A percentile compares a stretch with the other conserved stretches of the same genome.
Conservation (phyloP, 2,329 filamentous ascomycete genomes). For the Eutypella sp. region DNA sequence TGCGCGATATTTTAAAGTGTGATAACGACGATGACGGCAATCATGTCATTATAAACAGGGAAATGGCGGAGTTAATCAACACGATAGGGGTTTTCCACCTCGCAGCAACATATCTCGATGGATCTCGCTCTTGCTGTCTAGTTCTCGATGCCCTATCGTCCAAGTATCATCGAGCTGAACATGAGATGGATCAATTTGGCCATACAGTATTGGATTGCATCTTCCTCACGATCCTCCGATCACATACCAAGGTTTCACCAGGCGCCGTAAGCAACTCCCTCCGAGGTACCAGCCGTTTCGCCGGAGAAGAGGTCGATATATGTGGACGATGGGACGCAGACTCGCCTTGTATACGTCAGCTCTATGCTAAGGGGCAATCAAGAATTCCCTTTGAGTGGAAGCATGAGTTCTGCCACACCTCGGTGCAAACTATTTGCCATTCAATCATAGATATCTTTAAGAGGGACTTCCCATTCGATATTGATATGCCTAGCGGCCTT, state of each 20-base stretch:
- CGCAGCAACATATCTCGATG: slow-evolving; percentile 31
- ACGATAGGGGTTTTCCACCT: slow-evolving; percentile 30
- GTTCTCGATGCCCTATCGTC: slow-evolving; percentile 10
- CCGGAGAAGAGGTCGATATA: slow-evolving; percentile 35
- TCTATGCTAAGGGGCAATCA: slow-evolving; percentile 21
- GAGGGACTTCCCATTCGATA: neutral
- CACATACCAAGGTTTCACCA: slow-evolving; percentile 26
- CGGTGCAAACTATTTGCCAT: slow-evolving; percentile 33
- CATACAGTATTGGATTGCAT: slow-evolving; percentile 36
- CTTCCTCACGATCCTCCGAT: slow-evolving; percentile 31
- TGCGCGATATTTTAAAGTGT: neutral
- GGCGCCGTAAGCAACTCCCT: slow-evolving; percentile 23
- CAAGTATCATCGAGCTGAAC: neutral
- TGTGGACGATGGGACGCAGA: slow-evolving; percentile 40
- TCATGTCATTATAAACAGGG: too few species aligned
- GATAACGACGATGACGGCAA: too few species aligned
- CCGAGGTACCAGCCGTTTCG: slow-evolving; percentile 20
- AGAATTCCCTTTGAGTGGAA: slow-evolving; percentile 34
- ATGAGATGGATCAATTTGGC: slow-evolving; percentile 19
- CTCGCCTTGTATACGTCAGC: slow-evolving; percentile 27
- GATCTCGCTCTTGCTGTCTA: slow-evolving; percentile 28
- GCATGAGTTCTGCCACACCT: slow-evolving; percentile 40
- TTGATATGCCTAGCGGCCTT: slow-evolving; percentile 14
- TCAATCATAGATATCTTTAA: slow-evolving; percentile 24
- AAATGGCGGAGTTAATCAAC: neutral